Evolutionary conservation across 73 alveolate species (phyloP).

Genomic region (Effrenium voratum): DNA sequence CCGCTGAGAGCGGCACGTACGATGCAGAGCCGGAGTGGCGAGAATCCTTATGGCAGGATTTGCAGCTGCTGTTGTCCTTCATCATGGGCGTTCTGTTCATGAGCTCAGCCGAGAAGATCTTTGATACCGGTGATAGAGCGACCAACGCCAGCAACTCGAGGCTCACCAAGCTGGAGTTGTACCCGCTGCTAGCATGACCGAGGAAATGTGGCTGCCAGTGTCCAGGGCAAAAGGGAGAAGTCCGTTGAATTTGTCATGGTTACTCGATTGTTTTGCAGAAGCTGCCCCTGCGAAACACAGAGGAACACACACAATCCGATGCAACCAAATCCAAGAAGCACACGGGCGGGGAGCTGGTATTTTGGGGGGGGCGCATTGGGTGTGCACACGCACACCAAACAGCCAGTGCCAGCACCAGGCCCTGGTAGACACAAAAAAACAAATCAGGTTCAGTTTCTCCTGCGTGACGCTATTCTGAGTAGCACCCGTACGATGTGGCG

Average conservation of each 20-base stretch:
- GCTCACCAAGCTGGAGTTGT: constrained; percentile 42
- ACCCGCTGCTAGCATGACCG: constrained; percentile 43
- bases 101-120: constrained; percentile 62
- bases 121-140: not conserved
- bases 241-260: not conserved
- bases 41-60: constrained; percentile 44
- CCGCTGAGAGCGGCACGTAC: not conserved
- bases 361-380: too few relatives aligned
- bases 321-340: too few relatives aligned
- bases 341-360: too few relatives aligned
- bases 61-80: constrained; percentile 62
- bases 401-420: too few relatives aligned
- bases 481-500: too few relatives aligned
- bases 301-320: too few relatives aligned
- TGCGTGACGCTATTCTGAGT: too few relatives aligned
- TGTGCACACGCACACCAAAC: too few relatives aligned
- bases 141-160: not conserved
- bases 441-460: too few relatives aligned
- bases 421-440: too few relatives aligned
- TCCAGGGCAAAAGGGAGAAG: not conserved
- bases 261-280: not conserved
- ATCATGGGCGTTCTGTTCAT: constrained; percentile 44
- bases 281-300: too few relatives aligned
- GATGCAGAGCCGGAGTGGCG: constrained; percentile 29
- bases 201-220: not conserved